Evolutionary conservation across 2,329 filamentous ascomycete species (phyloP).

Genomic region (Herpotrichia juniperi): DNA sequence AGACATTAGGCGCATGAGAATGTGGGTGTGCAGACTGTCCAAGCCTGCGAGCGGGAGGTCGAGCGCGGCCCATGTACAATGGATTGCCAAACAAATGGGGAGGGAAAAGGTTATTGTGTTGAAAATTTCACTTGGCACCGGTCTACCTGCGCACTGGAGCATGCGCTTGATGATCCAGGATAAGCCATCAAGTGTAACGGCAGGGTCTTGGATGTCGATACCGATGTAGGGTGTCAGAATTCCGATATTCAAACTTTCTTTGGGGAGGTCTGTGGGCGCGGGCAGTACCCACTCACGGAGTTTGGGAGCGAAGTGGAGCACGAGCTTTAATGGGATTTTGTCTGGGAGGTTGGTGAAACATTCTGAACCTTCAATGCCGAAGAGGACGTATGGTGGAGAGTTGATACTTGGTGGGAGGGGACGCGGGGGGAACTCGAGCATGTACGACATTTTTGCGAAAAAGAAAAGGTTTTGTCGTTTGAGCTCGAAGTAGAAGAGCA

Average conservation of each 20-base stretch:
- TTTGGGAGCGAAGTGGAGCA: constrained; percentile 28
- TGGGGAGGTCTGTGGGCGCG: not conserved
- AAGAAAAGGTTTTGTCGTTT: too few species aligned
- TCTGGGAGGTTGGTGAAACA: constrained; percentile 18
- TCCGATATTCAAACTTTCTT: not conserved
- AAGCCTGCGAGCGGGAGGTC: constrained; percentile 23
- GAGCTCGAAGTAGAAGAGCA: too few species aligned
- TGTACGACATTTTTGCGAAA: constrained; percentile 25
- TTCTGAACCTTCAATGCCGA: constrained; percentile 23
- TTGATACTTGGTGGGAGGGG: constrained; percentile 15
- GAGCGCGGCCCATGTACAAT: constrained; percentile 26
- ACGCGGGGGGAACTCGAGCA: constrained; percentile 25
- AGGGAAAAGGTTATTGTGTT: constrained; percentile 9
- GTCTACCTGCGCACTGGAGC: constrained; percentile 18
- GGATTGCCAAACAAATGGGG: constrained; percentile 18
- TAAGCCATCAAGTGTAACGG: constrained; percentile 17
- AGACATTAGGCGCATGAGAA: constrained; percentile 19
- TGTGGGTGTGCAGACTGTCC: constrained; percentile 17
- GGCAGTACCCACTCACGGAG: constrained; percentile 25
- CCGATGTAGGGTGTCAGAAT: constrained; percentile 18
- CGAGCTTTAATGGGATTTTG: constrained; percentile 23
- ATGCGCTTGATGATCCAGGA: constrained; percentile 26
- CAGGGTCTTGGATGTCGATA: constrained; percentile 25
- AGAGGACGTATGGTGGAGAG: constrained; percentile 27
- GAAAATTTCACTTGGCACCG: constrained; percentile 6